Evolutionary conservation across 192 early-diverging fungal species (phyloP).

Genomic region (Mortierella claussenii): DNA sequence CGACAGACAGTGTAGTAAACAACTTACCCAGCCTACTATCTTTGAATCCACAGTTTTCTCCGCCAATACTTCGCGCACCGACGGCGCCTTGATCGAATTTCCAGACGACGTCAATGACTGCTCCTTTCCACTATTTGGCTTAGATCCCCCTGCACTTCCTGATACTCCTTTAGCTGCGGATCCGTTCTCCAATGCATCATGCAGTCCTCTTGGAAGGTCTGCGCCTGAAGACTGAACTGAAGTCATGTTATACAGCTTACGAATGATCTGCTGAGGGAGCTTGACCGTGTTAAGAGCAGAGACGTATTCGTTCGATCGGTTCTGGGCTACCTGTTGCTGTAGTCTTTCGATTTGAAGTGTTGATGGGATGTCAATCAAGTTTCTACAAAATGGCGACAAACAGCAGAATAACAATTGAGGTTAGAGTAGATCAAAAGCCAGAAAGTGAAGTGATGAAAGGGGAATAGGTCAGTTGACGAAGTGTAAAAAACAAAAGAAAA

Average conservation of each 20-base stretch:
- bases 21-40: slow-evolving; percentile 49
- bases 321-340: slow-evolving; percentile 41
- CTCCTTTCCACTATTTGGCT: background rate
- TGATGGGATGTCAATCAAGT: slow-evolving; percentile 51
- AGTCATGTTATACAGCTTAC: slow-evolving; percentile 42
- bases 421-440: background rate
- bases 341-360: slow-evolving; percentile 44
- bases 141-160: background rate
- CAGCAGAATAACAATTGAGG: too few species aligned
- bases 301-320: slow-evolving; percentile 42
- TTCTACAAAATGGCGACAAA: too few species aligned
- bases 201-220: slow-evolving; percentile 9
- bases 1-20: too few species aligned
- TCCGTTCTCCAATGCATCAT: slow-evolving; percentile 9
- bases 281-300: slow-evolving; percentile 45
- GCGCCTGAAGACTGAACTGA: slow-evolving; percentile 24
- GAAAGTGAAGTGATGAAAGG: background rate
- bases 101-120: slow-evolving; percentile 32
- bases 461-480: background rate
- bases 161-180: background rate
- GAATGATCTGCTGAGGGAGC: slow-evolving; percentile 40
- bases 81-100: slow-evolving; percentile 41
- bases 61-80: slow-evolving; percentile 42
- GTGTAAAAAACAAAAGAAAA: background rate
- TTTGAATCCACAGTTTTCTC: slow-evolving; percentile 49